These are phyloP conservation scores for Phenoliferia sp. DNA, from an alignment of 1,284 basidiomycete species.

Conservation along the genomic window DNA sequence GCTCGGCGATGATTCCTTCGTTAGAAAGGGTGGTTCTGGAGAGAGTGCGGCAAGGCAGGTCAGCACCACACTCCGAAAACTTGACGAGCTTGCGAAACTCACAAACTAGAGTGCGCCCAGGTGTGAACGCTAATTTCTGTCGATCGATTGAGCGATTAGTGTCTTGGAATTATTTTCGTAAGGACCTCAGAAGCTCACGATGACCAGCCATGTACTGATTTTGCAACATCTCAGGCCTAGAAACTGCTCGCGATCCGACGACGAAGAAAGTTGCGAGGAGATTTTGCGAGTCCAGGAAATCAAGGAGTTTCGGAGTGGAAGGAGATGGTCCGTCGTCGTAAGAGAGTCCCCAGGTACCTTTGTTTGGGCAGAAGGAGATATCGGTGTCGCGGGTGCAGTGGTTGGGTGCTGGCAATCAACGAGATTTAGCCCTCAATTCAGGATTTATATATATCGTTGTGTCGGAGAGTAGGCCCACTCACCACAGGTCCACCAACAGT, in stretches of 20 bases:
- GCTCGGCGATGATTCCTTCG: constrained; percentile 57
- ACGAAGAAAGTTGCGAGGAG: constrained; percentile 85
- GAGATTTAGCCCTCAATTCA: no score
- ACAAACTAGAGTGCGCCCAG: constrained; percentile 27
- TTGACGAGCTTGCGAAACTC: background rate
- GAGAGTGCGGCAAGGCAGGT: background rate
- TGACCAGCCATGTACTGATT: constrained; percentile 47
- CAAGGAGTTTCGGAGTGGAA: constrained; percentile 71
- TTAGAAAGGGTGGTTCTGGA: constrained; percentile 67
- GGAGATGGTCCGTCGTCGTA: constrained; percentile 53
- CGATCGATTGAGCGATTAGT: background rate
- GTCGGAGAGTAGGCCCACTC: background rate
- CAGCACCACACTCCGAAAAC: background rate
- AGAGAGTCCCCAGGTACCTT: constrained; percentile 36
- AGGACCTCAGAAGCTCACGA: constrained; percentile 8
- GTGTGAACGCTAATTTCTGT: constrained; percentile 31
- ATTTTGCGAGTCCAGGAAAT: constrained; percentile 57
- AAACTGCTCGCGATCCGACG: constrained; percentile 82
- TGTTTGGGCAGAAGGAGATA: constrained; percentile 38
- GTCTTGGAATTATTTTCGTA: background rate
- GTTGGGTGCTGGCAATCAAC: background rate
- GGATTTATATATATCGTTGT: no score
- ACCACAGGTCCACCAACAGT: constrained; percentile 64
- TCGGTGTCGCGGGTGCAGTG: constrained; percentile 29
- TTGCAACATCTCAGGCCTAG: constrained; percentile 67